Conservation (phyloP, 106 monocot genomes). For the Amphibolis antarctica region DNA sequence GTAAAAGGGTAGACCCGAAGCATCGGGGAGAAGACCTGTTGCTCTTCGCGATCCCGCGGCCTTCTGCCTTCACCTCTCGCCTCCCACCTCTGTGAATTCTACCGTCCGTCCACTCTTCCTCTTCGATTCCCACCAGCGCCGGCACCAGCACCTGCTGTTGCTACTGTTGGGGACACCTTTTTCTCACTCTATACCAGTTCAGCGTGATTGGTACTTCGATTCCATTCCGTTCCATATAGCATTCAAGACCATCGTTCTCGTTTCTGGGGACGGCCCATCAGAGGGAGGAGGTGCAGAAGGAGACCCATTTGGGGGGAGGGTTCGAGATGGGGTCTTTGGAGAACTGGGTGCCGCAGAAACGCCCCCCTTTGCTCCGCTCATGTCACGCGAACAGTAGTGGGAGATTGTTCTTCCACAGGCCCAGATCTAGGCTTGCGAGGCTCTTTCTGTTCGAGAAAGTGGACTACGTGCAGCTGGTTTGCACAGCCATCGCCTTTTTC, state of each 20-base stretch:
- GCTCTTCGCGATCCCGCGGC: too few relatives aligned
- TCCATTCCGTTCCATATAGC: too few relatives aligned
- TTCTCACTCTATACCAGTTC: neutral
- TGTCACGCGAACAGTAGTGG: neutral
- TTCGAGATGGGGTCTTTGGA: slow-evolving; percentile 21
- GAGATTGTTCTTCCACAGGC: slow-evolving; percentile 13
- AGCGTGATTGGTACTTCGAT: neutral
- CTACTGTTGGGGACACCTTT: neutral
- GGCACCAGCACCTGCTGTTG: neutral
- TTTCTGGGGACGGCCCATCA: neutral
- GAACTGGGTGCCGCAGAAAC: slow-evolving; percentile 11
- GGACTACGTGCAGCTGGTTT: slow-evolving; percentile 27
- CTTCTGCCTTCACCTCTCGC: neutral
- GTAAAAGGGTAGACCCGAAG: too few relatives aligned
- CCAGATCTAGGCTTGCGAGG: slow-evolving; percentile 24
- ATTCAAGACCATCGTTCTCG: neutral
- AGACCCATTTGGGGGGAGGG: neutral
- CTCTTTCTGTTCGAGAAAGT: slow-evolving; percentile 28
- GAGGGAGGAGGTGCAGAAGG: neutral
- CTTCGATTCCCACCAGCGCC: neutral
- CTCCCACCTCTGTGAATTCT: neutral
- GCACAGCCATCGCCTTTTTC: slow-evolving; percentile 19
- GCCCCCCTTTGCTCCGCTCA: slow-evolving; percentile 9
- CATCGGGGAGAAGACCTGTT: too few relatives aligned
- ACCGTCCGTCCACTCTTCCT: neutral